These are phyloP conservation scores for Pichia nanzhaoensis DNA, from an alignment of 805 yeast species.

Conservation along the genomic window DNA sequence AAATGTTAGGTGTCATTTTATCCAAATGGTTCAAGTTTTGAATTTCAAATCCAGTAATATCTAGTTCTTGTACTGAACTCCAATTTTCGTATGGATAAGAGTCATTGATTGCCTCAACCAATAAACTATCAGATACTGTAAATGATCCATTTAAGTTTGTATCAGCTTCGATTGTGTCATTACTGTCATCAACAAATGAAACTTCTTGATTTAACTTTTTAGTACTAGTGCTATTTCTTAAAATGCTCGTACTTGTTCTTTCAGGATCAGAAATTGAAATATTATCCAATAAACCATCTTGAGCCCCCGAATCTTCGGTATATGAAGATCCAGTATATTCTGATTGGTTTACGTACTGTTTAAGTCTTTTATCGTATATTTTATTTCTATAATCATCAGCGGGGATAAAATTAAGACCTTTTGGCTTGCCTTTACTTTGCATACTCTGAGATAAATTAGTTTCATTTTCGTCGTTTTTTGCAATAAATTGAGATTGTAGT, in stretches of 20 bases:
- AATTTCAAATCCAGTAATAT: conserved; percentile 30
- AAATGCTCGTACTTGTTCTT: conserved; percentile 3
- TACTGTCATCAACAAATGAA: conserved; percentile 12
- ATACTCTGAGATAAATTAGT: neutral
- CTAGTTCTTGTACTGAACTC: conserved; percentile 35
- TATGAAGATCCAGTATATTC: conserved; percentile 14
- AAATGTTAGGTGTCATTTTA: conserved; percentile 38
- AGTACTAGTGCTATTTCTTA: neutral
- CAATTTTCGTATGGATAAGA: conserved; percentile 36
- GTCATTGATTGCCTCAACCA: conserved; percentile 42
- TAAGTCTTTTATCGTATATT: conserved; percentile 23
- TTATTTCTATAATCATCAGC: conserved; percentile 29
- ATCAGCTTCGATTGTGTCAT: conserved; percentile 1
- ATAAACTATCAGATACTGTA: conserved; percentile 37
- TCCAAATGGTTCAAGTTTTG: conserved; percentile 39
- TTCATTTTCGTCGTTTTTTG: neutral
- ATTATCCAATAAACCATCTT: conserved; percentile 17
- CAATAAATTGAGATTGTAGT: neutral
- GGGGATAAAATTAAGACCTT: conserved; percentile 27
- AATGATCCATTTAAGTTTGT: conserved; percentile 35
- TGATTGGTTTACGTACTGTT: conserved; percentile 20
- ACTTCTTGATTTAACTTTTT: conserved; percentile 15
- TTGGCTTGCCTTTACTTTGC: conserved; percentile 7
- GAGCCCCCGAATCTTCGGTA: conserved; percentile 9
- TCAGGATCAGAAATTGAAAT: conserved; percentile 13